A percentile compares a stretch with the other conserved stretches of the same genome.
Conservation (phyloP, 2,329 filamentous ascomycete genomes). For the Pseudogymnoascus pannorum region DNA sequence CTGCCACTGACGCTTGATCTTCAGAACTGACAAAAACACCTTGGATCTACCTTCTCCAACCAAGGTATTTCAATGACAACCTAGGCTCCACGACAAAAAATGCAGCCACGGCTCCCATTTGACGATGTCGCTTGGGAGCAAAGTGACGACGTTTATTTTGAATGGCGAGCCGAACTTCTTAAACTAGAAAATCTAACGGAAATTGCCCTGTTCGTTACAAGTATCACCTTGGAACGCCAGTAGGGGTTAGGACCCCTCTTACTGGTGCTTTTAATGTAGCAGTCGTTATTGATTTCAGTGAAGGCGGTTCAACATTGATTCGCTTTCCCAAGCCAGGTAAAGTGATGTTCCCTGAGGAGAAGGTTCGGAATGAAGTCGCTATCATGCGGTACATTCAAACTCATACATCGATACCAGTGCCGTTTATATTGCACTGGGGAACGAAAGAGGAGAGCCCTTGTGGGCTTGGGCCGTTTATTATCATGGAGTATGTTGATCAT, state of each 20-base stretch:
- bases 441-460: slow-evolving; percentile 13
- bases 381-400: slow-evolving; percentile 15
- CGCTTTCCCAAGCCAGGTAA: slow-evolving; percentile 15
- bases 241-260: background rate
- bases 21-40: background rate
- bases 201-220: background rate
- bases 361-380: slow-evolving; percentile 15
- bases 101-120: background rate
- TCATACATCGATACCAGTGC: slow-evolving; percentile 16
- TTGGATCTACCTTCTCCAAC: background rate
- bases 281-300: background rate
- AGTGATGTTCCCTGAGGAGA: slow-evolving; percentile 15
- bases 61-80: background rate
- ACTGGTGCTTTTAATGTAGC: background rate
- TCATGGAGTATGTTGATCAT: slow-evolving; percentile 29
- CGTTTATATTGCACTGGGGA: slow-evolving; percentile 19
- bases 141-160: background rate
- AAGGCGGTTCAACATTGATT: background rate
- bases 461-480: slow-evolving; percentile 29
- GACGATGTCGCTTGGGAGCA: background rate
- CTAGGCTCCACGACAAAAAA: background rate
- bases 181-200: background rate
- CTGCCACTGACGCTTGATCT: background rate
- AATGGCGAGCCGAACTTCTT: background rate
- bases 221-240: background rate